Evolutionary conservation across 108 stramenopile genomes (phyloP), one percentile per base, ranked within the genome.

Genomic region (Pseudonitzschia delicatissima): DNA sequence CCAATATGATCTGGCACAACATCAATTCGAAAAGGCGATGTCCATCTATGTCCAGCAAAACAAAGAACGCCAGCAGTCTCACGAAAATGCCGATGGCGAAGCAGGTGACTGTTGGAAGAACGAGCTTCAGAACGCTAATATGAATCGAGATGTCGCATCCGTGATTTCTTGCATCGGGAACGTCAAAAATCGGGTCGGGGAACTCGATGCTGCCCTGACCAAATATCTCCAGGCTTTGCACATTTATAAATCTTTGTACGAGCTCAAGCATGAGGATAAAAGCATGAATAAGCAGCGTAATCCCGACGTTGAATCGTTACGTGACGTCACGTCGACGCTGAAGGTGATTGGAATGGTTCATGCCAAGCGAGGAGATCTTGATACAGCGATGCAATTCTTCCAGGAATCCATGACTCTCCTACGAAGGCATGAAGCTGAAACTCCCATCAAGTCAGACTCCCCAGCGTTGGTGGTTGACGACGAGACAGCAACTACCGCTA

Each of bases 161-260:
- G 84, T 82, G 20, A 78, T 90, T 9, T 87, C 86, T 6, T 90
- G 89, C 64, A 91, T 91, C 86, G 90, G 85, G 21, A 91, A 91
- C 48, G 87, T 91, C 17, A 86, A 86, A 53, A 87, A 86, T 34
- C 72, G 87, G 37, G 68, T 79, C 13, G 90, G 90, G 3, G 90
- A 91, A 47, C 70, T 91, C 15, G 85, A 86, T 45, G 87, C 76
- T 17, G 90, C 90, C 4, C 79, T 91, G 15, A 45, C 57, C 11
- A 73, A 85, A 11, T 91, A 87, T 74, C 73, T 82, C 53, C 78
- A 84, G 49, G 86, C 90, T 2, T 71, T 91, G 2, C 33, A 57
- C 9, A 90, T 90, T 36, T 90, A 90, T 81, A 83, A 85, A 58
- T 40, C 72, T 5, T 60, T 80, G 20, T 47, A 72, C 37, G 45